Evolutionary conservation across 23 red algal genomes (phyloP), one percentile per base, ranked within the genome.

Genomic region (Gracilaria vermiculophylla): DNA sequence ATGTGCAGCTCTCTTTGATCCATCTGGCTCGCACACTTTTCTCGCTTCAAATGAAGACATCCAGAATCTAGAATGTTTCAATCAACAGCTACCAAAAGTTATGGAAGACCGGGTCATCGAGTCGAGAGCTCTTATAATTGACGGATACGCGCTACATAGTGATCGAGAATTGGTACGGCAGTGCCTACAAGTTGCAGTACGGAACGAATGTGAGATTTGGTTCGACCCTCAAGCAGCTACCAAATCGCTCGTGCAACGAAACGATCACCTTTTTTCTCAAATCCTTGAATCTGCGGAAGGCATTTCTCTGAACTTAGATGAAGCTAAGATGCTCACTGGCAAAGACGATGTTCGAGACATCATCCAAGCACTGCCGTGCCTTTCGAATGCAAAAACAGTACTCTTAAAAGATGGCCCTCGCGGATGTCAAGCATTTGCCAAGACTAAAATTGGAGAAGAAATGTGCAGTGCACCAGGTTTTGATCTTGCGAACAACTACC

Each of bases 1-100:
- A 60, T 82, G 78, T 82, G 78, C 78, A 2, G 78, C 78, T 64
- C 48, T 82, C 23, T 62, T 82, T 23, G 53, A 82, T 64, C 55
- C 78, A 44, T 29, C 13, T 34, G 78, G 78, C 17, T 62, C 56
- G 23, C 78, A 82, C 55, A 82, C 78, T 23, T 82, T 82, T 23
- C 53, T 82, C n/a, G 78, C 78, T 17, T 64, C 78, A 39, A 82
- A 82, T 66, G 78, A 82, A 13, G 54, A 64, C 4, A 6, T 64
- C 9, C 54, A 82, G 34, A 6, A 36, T 24, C 54, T 23, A 51
- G 27, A 44, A 16, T 15, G 23, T 55, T 32, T 61, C n/a, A 47
- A 37, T 62, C 5, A 60, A 16, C 17, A 28, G 19, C 78, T 82
- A 29, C 78, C 78, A 43, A 31, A 20, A 29, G 52, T n/a, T 2